Evolutionary conservation across 2,329 filamentous ascomycete genomes (phyloP).

Genomic region (Fusarium aywerte): DNA sequence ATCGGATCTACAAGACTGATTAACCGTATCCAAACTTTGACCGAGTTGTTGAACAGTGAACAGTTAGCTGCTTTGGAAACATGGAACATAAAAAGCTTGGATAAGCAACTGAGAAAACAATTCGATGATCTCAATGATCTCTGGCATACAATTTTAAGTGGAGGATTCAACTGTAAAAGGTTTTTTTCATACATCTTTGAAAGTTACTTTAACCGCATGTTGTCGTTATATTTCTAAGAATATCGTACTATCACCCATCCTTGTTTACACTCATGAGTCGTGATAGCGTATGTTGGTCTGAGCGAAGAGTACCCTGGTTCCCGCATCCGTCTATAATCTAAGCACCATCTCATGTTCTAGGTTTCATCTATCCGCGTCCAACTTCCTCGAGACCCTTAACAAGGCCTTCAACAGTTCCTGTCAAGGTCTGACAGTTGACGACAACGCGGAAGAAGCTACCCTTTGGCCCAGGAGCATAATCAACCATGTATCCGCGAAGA

Average conservation of each 20-base stretch:
- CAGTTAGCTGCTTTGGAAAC: too few species aligned
- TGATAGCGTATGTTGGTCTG: background rate
- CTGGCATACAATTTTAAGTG: too few species aligned
- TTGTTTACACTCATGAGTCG: background rate
- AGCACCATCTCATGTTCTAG: background rate
- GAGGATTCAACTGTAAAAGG: too few species aligned
- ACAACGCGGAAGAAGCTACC: conserved; percentile 71
- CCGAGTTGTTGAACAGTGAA: too few species aligned
- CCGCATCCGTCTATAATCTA: background rate
- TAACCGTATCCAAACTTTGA: too few species aligned
- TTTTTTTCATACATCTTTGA: too few species aligned
- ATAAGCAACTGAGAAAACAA: too few species aligned
- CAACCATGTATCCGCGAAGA: conserved; percentile 67
- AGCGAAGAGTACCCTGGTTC: background rate
- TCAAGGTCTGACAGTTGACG: conserved; percentile 66
- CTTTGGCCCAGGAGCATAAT: conserved; percentile 67
- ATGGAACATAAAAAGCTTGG: too few species aligned
- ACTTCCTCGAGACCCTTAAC: conserved; percentile 64
- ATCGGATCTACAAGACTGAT: too few species aligned
- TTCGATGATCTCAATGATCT: too few species aligned
- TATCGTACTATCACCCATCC: background rate
- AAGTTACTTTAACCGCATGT: too few species aligned
- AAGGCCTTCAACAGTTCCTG: conserved; percentile 63
- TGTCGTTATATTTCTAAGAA: too few species aligned
- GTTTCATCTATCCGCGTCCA: conserved; percentile 44